Conservation (phyloP, 2,329 filamentous ascomycete genomes). For the Fonsecaea nubica region DNA sequence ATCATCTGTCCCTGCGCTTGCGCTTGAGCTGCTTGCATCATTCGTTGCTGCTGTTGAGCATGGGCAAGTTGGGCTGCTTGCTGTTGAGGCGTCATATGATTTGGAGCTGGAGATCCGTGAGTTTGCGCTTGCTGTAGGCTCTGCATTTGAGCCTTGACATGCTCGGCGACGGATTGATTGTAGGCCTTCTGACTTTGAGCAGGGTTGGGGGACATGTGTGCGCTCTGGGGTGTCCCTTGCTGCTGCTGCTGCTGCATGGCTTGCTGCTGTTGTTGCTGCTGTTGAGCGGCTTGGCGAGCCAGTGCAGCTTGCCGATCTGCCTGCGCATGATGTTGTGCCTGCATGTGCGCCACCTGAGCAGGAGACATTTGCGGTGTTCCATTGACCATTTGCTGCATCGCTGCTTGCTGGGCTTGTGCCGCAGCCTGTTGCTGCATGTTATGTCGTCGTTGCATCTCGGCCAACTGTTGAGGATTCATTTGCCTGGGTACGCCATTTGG, state of each 20-base stretch:
- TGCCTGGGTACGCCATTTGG: constrained; percentile 47
- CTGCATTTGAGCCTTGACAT: constrained; percentile 39
- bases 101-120: constrained; percentile 35
- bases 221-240: constrained; percentile 38
- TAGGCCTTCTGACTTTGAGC: constrained; percentile 34
- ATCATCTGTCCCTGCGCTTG: constrained; percentile 36
- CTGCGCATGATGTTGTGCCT: constrained; percentile 39
- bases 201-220: constrained; percentile 43
- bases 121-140: constrained; percentile 31
- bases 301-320: constrained; percentile 42
- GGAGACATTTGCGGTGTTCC: constrained; percentile 45
- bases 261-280: constrained; percentile 42
- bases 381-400: constrained; percentile 47
- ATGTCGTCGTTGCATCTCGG: constrained; percentile 49
- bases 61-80: constrained; percentile 33
- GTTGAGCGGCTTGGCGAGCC: constrained; percentile 44
- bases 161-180: constrained; percentile 33
- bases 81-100: constrained; percentile 38
- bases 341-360: constrained; percentile 39
- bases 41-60: constrained; percentile 34
- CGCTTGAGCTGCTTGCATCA: constrained; percentile 27
- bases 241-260: constrained; percentile 43
- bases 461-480: constrained; percentile 51
- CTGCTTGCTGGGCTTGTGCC: constrained; percentile 44
- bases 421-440: constrained; percentile 53